Evolutionary conservation across 768 basidiomycete species (phyloP).

Genomic region (Boletus reticuloceps): DNA sequence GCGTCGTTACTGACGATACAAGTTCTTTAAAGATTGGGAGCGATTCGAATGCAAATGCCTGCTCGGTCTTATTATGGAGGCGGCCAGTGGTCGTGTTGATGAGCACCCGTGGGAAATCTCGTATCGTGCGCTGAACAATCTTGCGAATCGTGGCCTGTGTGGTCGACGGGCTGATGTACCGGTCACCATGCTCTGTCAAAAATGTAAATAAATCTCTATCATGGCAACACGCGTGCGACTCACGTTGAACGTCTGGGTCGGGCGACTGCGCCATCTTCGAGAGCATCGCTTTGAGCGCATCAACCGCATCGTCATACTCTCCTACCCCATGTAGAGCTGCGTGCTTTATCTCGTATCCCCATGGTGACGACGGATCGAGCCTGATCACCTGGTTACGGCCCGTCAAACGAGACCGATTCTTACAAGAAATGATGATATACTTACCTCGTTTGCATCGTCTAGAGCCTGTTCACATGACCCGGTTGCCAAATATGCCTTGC

Average conservation of each 20-base stretch:
- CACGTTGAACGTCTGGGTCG: no score
- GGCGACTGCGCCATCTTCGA: no score
- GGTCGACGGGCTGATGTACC: not conserved
- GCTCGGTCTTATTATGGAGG: not conserved
- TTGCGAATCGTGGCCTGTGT: not conserved
- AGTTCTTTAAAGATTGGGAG: not conserved
- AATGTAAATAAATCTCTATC: not conserved
- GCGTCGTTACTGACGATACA: not conserved
- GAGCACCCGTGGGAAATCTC: no score
- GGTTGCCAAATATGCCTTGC: no score
- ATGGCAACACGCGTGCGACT: no score
- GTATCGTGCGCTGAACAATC: no score
- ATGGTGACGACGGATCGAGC: not conserved
- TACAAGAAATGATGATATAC: not conserved
- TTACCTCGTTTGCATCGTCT: not conserved
- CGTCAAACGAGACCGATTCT: no score
- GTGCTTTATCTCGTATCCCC: not conserved
- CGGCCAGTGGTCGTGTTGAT: no score
- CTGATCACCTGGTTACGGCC: no score
- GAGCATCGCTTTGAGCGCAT: no score
- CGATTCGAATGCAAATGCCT: not conserved
- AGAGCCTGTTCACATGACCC: not conserved
- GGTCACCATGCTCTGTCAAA: not conserved
- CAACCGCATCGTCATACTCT: not conserved
- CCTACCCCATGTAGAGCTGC: not conserved